phyloP scores from a whole-genome alignment of 2,329 filamentous ascomycete genomes.

The Phyllosticta ampelicida region DNA sequence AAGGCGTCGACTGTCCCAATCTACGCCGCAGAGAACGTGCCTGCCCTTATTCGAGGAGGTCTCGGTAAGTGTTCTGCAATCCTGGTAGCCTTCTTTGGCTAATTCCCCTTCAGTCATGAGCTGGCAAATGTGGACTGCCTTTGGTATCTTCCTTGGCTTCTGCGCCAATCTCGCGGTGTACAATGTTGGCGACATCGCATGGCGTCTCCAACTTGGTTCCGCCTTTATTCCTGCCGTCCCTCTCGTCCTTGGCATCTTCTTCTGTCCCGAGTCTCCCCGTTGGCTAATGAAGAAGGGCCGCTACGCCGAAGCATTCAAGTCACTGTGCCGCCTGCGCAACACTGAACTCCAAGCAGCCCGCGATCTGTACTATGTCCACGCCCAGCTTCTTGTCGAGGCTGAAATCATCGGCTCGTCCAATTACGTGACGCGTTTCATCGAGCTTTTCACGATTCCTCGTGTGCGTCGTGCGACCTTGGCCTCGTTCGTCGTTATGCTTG shows the following conservation, averaged over 20 bases:
- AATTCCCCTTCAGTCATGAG: conserved; percentile 29
- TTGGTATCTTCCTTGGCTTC: conserved; percentile 37
- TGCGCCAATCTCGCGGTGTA: conserved; percentile 31
- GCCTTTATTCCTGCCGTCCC: conserved; percentile 30
- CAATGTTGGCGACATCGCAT: conserved; percentile 25
- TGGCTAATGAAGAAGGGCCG: conserved; percentile 33
- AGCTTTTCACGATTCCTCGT: conserved; percentile 58
- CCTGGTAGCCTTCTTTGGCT: not conserved
- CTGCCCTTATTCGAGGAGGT: conserved; percentile 30
- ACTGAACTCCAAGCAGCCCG: conserved; percentile 31
- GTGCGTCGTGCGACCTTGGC: conserved; percentile 63
- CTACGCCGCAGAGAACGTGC: conserved; percentile 30
- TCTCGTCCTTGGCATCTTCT: conserved; percentile 28
- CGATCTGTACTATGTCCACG: conserved; percentile 33
- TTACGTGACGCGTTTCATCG: conserved; percentile 34
- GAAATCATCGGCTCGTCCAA: conserved; percentile 26
- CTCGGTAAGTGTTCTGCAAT: conserved; percentile 13
- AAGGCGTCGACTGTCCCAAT: conserved; percentile 36
- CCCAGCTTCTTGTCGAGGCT: conserved; percentile 26
- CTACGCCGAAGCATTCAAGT: conserved; percentile 29
- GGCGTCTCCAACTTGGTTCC: conserved; percentile 30
- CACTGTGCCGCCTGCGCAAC: conserved; percentile 29
- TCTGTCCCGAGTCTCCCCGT: conserved; percentile 31
- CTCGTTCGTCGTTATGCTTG: conserved; percentile 68
- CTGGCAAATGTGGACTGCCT: conserved; percentile 35